phyloP scores from a whole-genome alignment of 78 protist species.

The Anaeramoeba flamelloides region DNA sequence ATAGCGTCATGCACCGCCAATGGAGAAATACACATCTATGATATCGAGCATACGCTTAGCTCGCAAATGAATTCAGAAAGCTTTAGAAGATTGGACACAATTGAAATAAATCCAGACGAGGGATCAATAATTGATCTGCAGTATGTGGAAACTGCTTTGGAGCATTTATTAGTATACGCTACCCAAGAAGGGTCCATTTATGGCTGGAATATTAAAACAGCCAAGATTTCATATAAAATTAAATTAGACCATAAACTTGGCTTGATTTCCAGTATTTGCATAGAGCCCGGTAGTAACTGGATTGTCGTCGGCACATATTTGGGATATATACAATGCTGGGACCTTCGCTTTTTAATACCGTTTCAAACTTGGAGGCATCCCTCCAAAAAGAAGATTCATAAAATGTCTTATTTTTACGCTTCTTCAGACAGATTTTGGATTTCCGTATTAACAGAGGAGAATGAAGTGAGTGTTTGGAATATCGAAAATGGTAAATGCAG shows the following conservation, averaged over 20 bases:
- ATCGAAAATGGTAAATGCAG: neutral
- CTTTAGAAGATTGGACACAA: too few relatives aligned
- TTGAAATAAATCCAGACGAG: neutral
- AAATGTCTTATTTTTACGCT: neutral
- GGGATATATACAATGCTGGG: neutral
- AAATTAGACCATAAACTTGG: neutral
- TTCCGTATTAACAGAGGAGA: neutral
- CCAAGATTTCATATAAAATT: neutral
- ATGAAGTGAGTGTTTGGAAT: neutral
- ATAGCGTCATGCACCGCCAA: too few relatives aligned
- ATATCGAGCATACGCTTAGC: too few relatives aligned
- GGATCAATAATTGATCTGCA: neutral
- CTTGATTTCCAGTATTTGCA: neutral
- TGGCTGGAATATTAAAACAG: neutral
- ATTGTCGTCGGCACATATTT: neutral
- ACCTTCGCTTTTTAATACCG: neutral
- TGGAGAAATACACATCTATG: too few relatives aligned
- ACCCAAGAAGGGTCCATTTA: neutral
- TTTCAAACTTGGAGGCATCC: conserved; percentile 1
- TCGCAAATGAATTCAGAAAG: too few relatives aligned
- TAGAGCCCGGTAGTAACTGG: neutral
- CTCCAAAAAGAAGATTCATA: neutral
- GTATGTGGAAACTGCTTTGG: neutral
- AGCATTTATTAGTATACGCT: neutral
- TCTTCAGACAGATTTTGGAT: neutral